phyloP scores from a whole-genome alignment of 169 alveolate species.

The Eimeria praecox region DNA sequence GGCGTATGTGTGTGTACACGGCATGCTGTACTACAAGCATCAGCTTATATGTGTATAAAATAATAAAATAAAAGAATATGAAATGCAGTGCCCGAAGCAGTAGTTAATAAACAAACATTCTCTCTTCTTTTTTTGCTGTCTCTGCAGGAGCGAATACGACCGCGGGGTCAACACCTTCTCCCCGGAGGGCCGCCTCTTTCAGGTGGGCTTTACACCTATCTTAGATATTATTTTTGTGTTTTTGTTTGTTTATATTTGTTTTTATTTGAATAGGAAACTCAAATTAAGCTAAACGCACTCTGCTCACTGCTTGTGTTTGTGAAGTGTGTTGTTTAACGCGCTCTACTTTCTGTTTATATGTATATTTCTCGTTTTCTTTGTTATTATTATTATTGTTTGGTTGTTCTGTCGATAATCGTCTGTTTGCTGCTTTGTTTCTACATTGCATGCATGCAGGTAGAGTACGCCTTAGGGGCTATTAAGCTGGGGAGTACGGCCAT shows the following conservation, averaged over 20 bases:
- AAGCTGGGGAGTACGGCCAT: conserved; percentile 99
- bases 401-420: no score
- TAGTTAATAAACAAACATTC: background rate
- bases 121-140: background rate
- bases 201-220: conserved; percentile 98
- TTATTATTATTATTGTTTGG: no score
- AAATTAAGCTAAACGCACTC: background rate
- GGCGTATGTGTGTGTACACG: background rate
- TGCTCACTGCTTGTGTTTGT: no score
- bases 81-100: no score
- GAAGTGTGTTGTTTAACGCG: no score
- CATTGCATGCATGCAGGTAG: conserved; percentile 50
- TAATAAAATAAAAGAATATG: no score
- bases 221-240: conserved; percentile 84
- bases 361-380: background rate
- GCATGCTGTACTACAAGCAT: background rate
- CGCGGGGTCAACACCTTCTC: conserved; percentile 99
- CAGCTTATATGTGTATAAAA: no score
- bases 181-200: conserved; percentile 98
- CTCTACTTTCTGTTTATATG: background rate
- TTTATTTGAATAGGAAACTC: background rate
- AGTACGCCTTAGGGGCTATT: conserved; percentile 58
- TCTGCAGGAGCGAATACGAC: conserved; percentile 96
- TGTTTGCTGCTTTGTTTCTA: conserved; percentile 17
- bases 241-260: background rate